phyloP scores from a whole-genome alignment of 306 rosid species.

The Castanea sativa region DNA sequence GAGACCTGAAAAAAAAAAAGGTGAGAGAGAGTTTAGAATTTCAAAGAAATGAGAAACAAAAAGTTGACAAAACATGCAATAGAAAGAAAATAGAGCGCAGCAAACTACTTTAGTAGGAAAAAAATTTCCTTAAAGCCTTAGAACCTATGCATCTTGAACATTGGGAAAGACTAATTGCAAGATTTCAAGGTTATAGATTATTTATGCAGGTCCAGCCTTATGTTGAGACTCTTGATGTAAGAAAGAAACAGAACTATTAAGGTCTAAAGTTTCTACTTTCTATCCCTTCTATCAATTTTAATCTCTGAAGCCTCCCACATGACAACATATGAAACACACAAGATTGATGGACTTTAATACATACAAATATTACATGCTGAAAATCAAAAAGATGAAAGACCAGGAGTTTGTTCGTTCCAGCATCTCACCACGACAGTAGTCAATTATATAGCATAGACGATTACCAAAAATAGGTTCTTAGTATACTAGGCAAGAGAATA shows the following conservation, averaged over 20 bases:
- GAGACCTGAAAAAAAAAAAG: conserved; percentile 31
- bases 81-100: not conserved
- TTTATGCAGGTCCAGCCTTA: not conserved
- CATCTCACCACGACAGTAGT: not conserved
- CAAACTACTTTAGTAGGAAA: not conserved
- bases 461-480: too few species aligned
- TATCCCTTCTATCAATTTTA: too few species aligned
- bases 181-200: not conserved
- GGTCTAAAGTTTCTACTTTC: too few species aligned
- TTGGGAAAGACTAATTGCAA: not conserved
- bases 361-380: not conserved
- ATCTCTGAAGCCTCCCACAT: not conserved
- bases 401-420: not conserved
- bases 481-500: too few species aligned
- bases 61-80: not conserved
- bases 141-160: not conserved
- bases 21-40: not conserved
- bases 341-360: not conserved
- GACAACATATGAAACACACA: not conserved
- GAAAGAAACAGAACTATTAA: not conserved
- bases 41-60: not conserved
- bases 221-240: not conserved
- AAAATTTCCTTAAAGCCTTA: not conserved
- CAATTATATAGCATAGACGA: too few species aligned
- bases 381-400: not conserved